A percentile compares a stretch with the other conserved stretches of the same genome.
Conservation (phyloP, 371 early-diverging fungal species). For the Batkoa obscura region DNA sequence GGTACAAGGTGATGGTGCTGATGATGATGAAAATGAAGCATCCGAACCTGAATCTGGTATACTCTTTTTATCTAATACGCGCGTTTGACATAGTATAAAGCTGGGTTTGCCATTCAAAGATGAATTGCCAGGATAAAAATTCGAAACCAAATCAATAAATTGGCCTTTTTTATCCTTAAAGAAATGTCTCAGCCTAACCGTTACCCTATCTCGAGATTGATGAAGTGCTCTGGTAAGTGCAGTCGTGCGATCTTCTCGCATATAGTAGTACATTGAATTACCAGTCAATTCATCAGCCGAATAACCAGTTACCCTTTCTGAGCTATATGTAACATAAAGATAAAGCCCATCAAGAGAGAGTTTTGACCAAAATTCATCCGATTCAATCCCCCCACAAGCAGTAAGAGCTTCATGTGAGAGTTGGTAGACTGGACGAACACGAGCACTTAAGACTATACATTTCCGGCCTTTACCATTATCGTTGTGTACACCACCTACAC, state of each 20-base stretch:
- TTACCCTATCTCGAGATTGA: constrained; percentile 21
- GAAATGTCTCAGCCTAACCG: constrained; percentile 18
- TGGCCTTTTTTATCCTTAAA: constrained; percentile 5
- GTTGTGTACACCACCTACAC: constrained; percentile 29
- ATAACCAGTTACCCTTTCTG: constrained; percentile 17
- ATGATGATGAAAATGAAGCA: constrained; percentile 2
- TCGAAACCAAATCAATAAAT: neutral
- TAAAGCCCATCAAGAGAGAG: constrained; percentile 35
- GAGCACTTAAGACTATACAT: constrained; percentile 33
- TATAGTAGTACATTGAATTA: constrained; percentile 25
- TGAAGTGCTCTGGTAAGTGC: constrained; percentile 23
- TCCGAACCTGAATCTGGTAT: neutral
- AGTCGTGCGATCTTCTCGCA: constrained; percentile 28
- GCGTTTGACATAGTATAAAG: constrained; percentile 3
- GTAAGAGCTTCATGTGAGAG: constrained; percentile 14
- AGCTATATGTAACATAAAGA: constrained; percentile 21
- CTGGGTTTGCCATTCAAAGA: neutral
- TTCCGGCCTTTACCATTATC: constrained; percentile 34
- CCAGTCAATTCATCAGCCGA: constrained; percentile 19
- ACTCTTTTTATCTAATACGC: neutral
- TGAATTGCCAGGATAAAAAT: constrained; percentile 4
- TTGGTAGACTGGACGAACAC: constrained; percentile 23
- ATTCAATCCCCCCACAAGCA: too few species aligned
- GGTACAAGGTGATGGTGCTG: constrained; percentile 8
- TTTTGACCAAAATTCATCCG: constrained; percentile 39